These are phyloP conservation scores for Trametes cinnabarina DNA, from an alignment of 768 basidiomycete genomes.

Conservation along the genomic window DNA sequence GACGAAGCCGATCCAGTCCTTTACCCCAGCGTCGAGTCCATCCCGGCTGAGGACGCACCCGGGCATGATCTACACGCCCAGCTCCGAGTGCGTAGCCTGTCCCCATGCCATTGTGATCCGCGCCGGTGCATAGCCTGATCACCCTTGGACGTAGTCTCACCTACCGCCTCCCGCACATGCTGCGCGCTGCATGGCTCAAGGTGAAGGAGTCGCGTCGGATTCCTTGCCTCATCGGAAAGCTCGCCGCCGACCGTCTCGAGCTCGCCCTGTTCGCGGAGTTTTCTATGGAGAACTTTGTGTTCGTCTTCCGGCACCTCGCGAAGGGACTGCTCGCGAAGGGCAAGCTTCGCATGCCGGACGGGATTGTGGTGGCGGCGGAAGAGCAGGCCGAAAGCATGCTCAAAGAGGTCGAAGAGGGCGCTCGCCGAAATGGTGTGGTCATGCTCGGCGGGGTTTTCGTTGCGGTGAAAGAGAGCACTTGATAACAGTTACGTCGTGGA, in stretches of 20 bases:
- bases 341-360: neutral
- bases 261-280: neutral
- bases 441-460: neutral
- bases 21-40: neutral
- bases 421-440: neutral
- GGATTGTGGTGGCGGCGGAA: neutral
- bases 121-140: neutral
- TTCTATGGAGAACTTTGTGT: neutral
- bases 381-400: neutral
- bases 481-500: neutral
- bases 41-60: neutral
- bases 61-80: conserved; percentile 7
- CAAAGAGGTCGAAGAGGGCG: neutral
- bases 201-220: neutral
- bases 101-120: neutral
- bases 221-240: neutral
- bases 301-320: neutral
- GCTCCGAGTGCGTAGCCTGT: conserved; percentile 11
- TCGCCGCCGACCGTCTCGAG: neutral
- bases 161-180: conserved; percentile 3
- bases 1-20: conserved; percentile 8
- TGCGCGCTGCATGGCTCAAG: neutral
- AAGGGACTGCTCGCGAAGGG: neutral
- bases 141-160: neutral
- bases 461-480: neutral